phyloP scores from a whole-genome alignment of 2,329 filamentous ascomycete genomes.

The Cryphonectria radicalis region DNA sequence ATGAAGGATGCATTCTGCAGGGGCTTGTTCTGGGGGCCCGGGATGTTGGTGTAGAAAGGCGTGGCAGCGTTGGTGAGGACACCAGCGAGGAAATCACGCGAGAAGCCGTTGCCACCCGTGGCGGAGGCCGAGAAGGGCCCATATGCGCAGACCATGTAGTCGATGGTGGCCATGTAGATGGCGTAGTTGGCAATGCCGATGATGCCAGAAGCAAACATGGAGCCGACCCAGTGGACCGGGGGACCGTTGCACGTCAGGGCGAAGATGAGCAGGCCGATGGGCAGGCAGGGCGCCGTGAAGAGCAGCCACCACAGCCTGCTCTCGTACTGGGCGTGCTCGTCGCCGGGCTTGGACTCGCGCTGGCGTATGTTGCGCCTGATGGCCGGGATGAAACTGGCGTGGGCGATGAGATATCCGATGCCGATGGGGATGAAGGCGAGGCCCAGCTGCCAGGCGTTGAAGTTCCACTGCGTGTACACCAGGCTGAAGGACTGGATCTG shows the following conservation, averaged over 20 bases:
- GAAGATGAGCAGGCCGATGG: conserved; percentile 72
- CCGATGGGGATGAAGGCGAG: conserved; percentile 69
- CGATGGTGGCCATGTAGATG: conserved; percentile 76
- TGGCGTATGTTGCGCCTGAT: conserved; percentile 58
- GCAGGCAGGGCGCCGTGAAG: conserved; percentile 62
- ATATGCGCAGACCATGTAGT: conserved; percentile 78
- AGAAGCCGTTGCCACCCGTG: conserved; percentile 76
- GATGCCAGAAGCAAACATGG: conserved; percentile 66
- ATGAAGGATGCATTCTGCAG: conserved; percentile 62
- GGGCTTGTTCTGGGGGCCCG: conserved; percentile 43
- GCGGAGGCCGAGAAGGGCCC: conserved; percentile 75
- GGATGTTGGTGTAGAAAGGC: conserved; percentile 66
- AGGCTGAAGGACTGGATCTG: conserved; percentile 73
- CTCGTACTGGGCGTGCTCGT: conserved; percentile 69
- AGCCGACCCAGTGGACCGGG: conserved; percentile 68
- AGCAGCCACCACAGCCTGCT: conserved; percentile 68
- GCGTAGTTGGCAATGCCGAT: conserved; percentile 72
- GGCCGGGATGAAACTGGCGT: conserved; percentile 61
- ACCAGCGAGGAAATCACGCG: conserved; percentile 74
- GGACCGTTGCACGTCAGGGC: conserved; percentile 70
- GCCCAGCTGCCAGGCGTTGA: conserved; percentile 59
- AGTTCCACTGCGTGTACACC: conserved; percentile 71
- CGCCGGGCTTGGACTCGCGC: conserved; percentile 53
- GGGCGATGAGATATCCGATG: conserved; percentile 68
- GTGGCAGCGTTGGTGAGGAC: conserved; percentile 70